Evolutionary conservation across 2,329 filamentous ascomycete species (phyloP).

Genomic region (Saccharata proteae): DNA sequence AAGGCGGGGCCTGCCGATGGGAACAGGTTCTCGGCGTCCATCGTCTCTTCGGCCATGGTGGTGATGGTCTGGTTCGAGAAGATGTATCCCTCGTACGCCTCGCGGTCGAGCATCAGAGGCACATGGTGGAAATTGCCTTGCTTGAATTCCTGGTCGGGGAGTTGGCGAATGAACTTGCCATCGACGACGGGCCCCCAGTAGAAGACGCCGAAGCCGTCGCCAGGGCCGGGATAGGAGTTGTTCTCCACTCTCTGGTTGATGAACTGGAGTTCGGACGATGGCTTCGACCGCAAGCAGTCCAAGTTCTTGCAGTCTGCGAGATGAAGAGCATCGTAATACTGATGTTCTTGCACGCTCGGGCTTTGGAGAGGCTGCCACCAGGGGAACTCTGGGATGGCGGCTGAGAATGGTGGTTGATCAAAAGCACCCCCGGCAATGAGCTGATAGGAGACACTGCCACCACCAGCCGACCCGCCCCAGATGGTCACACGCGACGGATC

Average conservation of each 20-base stretch:
- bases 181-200: conserved; percentile 31
- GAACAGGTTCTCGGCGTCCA: conserved; percentile 20
- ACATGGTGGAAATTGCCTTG: conserved; percentile 23
- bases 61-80: conserved; percentile 21
- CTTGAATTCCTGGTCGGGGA: conserved; percentile 21
- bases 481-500: conserved; percentile 48
- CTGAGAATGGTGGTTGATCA: conserved; percentile 28
- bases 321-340: conserved; percentile 18
- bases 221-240: conserved; percentile 5
- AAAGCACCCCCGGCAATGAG: conserved; percentile 27
- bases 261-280: conserved; percentile 18
- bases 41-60: conserved; percentile 15
- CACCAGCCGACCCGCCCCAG: conserved; percentile 50
- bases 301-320: conserved; percentile 13
- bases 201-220: conserved; percentile 24
- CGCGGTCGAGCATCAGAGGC: conserved; percentile 22
- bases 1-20: conserved; percentile 21
- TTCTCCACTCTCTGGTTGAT: conserved; percentile 19
- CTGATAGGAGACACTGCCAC: conserved; percentile 38
- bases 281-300: conserved; percentile 18
- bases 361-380: conserved; percentile 10
- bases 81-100: conserved; percentile 27
- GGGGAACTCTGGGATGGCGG: conserved; percentile 24
- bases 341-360: conserved; percentile 13
- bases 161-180: conserved; percentile 25